Evolutionary conservation across 345 rosid species (phyloP).

Genomic region (Salix exigua): DNA sequence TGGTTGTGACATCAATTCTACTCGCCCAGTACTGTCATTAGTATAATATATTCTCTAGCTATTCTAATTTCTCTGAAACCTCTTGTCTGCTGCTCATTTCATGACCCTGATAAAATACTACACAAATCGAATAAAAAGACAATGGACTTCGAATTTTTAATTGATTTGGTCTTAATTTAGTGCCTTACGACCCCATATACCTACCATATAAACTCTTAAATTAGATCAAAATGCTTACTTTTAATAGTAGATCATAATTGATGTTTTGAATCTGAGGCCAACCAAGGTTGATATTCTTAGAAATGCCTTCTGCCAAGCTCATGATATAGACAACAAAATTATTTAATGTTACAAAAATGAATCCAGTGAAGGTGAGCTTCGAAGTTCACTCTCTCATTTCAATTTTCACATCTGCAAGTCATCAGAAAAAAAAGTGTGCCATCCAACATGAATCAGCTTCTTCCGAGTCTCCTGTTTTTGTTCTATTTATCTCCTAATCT

Average conservation of each 20-base stretch:
- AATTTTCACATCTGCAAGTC: neutral
- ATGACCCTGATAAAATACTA: neutral
- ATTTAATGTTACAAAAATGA: neutral
- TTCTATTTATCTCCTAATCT: constrained; percentile 8
- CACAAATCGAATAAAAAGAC: neutral
- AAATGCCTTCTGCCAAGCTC: neutral
- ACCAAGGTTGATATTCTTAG: neutral
- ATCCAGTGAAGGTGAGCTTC: neutral
- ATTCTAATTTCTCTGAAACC: neutral
- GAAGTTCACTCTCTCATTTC: neutral
- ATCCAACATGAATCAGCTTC: constrained; percentile 18
- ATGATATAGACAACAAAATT: neutral
- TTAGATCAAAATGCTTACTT: neutral
- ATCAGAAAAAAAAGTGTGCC: too few species aligned
- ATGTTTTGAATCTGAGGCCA: neutral
- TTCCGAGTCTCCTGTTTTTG: constrained; percentile 5
- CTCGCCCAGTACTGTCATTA: too few species aligned
- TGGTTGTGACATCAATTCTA: too few species aligned
- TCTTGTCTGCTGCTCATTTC: neutral
- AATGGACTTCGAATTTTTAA: neutral
- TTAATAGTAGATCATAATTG: neutral
- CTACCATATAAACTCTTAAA: neutral
- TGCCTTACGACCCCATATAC: neutral
- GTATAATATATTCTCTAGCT: neutral
- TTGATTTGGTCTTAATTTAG: neutral